Evolutionary conservation across 306 rosid genomes (phyloP).

Genomic region (Fragaria ananassa): DNA sequence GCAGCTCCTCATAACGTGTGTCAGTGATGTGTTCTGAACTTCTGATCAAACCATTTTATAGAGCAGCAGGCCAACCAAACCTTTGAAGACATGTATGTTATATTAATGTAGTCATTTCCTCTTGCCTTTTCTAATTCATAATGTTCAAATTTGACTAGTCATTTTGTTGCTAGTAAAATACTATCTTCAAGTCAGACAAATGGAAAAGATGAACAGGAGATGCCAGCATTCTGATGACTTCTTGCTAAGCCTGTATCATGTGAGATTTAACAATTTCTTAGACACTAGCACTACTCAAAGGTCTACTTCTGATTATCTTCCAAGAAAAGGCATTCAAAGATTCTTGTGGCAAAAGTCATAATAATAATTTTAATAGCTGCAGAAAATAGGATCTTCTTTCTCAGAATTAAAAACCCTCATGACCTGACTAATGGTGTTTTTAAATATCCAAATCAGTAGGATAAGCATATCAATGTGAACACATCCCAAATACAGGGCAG

Average conservation of each 20-base stretch:
- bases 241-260: background rate
- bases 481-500: background rate
- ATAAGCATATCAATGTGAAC: background rate
- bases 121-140: background rate
- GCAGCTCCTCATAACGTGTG: background rate
- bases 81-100: background rate
- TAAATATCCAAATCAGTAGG: background rate
- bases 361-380: background rate
- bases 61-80: background rate
- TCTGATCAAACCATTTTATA: background rate
- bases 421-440: background rate
- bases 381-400: background rate
- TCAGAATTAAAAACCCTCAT: background rate
- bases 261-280: background rate
- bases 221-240: background rate
- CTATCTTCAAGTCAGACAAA: background rate
- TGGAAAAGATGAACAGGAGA: background rate
- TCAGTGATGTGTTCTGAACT: background rate
- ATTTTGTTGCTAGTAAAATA: background rate
- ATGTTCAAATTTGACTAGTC: background rate
- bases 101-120: background rate
- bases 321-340: background rate
- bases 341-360: background rate
- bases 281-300: background rate
- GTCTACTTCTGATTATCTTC: background rate